Evolutionary conservation across 768 basidiomycete genomes (phyloP).

Genomic region (Amylocystis lapponica): DNA sequence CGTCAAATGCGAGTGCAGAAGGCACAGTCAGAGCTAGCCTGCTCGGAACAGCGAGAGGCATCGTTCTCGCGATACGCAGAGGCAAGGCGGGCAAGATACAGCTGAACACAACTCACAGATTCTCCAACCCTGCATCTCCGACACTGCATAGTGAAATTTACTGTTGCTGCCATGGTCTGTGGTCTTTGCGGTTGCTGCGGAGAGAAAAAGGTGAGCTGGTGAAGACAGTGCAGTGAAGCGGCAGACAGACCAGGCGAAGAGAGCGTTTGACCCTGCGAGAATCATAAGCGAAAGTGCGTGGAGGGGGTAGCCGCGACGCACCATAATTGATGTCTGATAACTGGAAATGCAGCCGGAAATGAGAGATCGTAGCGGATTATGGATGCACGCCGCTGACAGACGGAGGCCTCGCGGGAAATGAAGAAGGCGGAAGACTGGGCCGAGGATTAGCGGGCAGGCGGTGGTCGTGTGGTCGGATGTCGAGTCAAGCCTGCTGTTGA

Average conservation of each 20-base stretch:
- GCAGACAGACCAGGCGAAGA: conserved; percentile 19
- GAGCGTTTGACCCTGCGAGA: conserved; percentile 23
- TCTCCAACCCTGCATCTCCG: conserved; percentile 99
- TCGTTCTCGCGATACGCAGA: conserved; percentile 1
- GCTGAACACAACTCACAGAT: conserved; percentile 65
- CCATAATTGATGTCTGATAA: conserved; percentile 10
- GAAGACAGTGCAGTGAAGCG: not conserved
- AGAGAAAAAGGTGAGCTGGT: conserved; percentile 1
- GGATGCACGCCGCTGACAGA: too few relatives aligned
- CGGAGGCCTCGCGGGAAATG: too few relatives aligned
- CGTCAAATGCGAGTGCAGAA: conserved; percentile 4
- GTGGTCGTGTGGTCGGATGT: conserved; percentile 19
- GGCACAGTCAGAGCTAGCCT: not conserved
- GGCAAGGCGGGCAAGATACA: not conserved
- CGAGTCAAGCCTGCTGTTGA: conserved; percentile 23
- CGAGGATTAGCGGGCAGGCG: conserved; percentile 2
- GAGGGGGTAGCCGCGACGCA: conserved; percentile 9
- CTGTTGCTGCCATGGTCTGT: conserved; percentile 68
- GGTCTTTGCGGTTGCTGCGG: conserved; percentile 74
- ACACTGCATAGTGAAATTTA: conserved; percentile 68
- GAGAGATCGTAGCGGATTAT: not conserved
- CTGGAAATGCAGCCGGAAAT: too few relatives aligned
- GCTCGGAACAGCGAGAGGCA: not conserved
- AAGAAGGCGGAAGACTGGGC: not conserved
- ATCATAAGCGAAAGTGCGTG: conserved; percentile 4